Evolutionary conservation across 441 rosid species (phyloP), one percentile per base, ranked within the genome.

Genomic region (Erodium chrysanthum): DNA sequence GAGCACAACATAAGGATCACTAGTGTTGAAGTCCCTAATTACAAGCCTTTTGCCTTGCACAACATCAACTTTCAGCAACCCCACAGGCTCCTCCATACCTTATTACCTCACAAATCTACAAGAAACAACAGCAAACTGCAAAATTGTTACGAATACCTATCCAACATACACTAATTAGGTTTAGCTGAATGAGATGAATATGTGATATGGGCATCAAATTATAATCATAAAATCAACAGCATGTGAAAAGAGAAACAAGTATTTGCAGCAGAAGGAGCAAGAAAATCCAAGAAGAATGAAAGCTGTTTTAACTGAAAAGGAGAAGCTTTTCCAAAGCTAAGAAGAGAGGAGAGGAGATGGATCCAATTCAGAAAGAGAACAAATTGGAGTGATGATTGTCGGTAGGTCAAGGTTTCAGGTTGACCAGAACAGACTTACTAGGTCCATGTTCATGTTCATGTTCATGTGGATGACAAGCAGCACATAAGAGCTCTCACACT

Each of bases 1-100:
- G 84, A 89, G 72, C 8, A 90, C 83, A 62, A 91, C 97, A 75
- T 93, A 90, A 71, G 98, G 98, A 86, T 93, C 98, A 76, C 98
- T 93, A 74, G 83, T 87, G 79, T 84, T 93, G 81, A 93, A 93
- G 81, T 93, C 98, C 75, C 98, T 81, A 60, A 93, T 88, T 22
- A 68, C 98, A 72, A 93, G 76, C 65, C 76, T 86, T 77, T 84
- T 93, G 17, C 98, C 97, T 77, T 76, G 90, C 54, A 88, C 81
- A 71, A 93, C 88, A 15, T 80, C 82, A 72, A 93, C 86, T 75
- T 83, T 87, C 46, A 90, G 80, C 83, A 80, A 67, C 71, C 95
- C 91, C 46, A 86, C 68, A 15, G 80, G 81, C 78, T 90, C 94
- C 29, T 79, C 91, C 93, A 90, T 86, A 46, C 68, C 70, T 75